These are phyloP conservation scores for Cryptococcus sp. DNA, from an alignment of 1,284 basidiomycete species.

Conservation along the genomic window DNA sequence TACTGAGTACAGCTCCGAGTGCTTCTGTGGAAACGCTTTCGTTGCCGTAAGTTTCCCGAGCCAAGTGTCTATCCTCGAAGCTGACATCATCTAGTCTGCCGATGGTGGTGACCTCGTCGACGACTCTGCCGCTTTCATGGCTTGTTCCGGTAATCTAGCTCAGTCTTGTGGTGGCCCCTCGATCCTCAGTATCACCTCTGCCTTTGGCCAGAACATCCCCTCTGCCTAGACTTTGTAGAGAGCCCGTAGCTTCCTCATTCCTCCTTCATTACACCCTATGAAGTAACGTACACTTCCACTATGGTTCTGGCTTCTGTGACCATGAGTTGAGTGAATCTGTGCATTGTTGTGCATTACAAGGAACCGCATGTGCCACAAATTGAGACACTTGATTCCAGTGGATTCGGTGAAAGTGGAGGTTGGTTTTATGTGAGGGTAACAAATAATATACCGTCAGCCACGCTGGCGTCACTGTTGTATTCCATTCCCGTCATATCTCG, in stretches of 20 bases:
- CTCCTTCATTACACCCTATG: background rate
- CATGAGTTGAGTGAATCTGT: no score
- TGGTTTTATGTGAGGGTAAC: background rate
- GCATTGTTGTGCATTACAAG: background rate
- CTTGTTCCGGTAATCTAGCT: constrained; percentile 1
- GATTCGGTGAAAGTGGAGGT: background rate
- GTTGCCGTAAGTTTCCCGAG: background rate
- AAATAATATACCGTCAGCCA: background rate
- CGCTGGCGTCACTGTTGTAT: background rate
- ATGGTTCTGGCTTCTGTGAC: no score
- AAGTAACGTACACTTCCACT: background rate
- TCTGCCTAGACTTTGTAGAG: constrained; percentile 4
- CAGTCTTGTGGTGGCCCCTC: constrained; percentile 7
- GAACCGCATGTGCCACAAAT: background rate
- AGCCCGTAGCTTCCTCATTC: background rate
- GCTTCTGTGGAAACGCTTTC: constrained; percentile 22
- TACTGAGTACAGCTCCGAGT: constrained; percentile 19
- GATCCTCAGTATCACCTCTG: constrained; percentile 10
- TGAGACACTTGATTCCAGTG: background rate
- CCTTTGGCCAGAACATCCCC: constrained; percentile 9
- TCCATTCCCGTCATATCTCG: background rate
- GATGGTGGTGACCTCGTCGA: constrained; percentile 11
- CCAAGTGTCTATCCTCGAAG: no score
- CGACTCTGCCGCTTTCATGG: constrained; percentile 13
- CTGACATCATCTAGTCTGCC: constrained; percentile 1